A percentile compares a stretch with the other conserved stretches of the same genome.
phyloP scores from a whole-genome alignment of 2,329 filamentous ascomycete species.

The Hymenoscyphus linearis region DNA sequence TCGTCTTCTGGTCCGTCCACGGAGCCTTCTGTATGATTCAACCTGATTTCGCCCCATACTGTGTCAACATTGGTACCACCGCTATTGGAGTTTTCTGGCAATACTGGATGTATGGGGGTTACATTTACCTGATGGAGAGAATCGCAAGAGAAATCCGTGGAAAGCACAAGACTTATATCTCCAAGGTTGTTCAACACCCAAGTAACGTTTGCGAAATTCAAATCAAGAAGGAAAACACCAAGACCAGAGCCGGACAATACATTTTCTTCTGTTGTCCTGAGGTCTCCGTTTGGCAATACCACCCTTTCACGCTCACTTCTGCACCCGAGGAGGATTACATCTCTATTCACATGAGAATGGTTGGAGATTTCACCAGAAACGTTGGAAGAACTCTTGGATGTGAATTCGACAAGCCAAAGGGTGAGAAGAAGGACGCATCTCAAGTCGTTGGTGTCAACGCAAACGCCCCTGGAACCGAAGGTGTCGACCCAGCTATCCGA shows the following conservation, averaged over 20 bases:
- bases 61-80: constrained; percentile 58
- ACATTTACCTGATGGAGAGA: constrained; percentile 74
- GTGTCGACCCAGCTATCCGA: constrained; percentile 65
- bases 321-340: constrained; percentile 89
- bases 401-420: constrained; percentile 58
- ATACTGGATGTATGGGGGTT: constrained; percentile 83
- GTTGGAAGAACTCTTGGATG: constrained; percentile 70
- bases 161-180: constrained; percentile 78
- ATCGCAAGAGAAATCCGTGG: constrained; percentile 74
- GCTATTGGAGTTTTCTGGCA: constrained; percentile 80
- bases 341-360: constrained; percentile 76
- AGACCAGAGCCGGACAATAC: constrained; percentile 76
- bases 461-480: constrained; percentile 40
- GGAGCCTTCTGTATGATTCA: constrained; percentile 90
- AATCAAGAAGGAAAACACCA: constrained; percentile 85
- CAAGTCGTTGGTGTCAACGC: constrained; percentile 65
- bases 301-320: constrained; percentile 80
- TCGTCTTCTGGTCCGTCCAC: constrained; percentile 87
- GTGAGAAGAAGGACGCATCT: constrained; percentile 45
- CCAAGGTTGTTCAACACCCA: constrained; percentile 84
- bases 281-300: constrained; percentile 83
- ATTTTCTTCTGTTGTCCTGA: constrained; percentile 86
- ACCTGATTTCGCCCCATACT: constrained; percentile 74
- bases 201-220: constrained; percentile 88
- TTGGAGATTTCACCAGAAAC: constrained; percentile 73